These are phyloP conservation scores for Rhytidiadelphus loreus DNA, from an alignment of 225 moss, liverwort and hornwort species.

Conservation along the genomic window DNA sequence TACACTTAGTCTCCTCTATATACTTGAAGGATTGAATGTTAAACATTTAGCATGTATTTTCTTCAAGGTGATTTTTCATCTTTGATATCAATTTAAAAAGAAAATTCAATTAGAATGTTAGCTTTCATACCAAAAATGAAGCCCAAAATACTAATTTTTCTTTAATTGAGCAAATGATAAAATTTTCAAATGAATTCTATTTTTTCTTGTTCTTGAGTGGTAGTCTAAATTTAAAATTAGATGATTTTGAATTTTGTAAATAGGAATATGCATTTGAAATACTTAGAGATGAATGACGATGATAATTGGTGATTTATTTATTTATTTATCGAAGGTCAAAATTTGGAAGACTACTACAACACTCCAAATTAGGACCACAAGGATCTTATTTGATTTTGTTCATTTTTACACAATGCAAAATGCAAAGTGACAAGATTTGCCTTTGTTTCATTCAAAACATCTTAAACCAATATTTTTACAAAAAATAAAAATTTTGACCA, in stretches of 20 bases:
- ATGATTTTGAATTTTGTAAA: too few species aligned
- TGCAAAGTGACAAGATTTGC: neutral
- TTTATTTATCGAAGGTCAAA: too few species aligned
- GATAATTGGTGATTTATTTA: too few species aligned
- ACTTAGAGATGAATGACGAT: too few species aligned
- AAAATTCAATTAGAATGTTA: neutral
- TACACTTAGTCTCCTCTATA: rapidly evolving
- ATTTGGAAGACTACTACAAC: rapidly evolving
- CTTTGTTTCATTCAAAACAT: neutral
- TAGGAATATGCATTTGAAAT: too few species aligned
- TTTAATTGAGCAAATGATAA: neutral
- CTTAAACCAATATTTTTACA: neutral
- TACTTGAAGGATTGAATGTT: neutral
- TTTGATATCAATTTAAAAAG: neutral
- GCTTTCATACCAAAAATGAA: neutral
- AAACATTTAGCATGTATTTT: neutral
- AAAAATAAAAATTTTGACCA: neutral
- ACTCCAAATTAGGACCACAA: neutral
- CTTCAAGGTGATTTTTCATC: neutral
- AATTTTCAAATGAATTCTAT: neutral
- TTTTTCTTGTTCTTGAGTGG: neutral
- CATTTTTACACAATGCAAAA: neutral
- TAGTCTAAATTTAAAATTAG: neutral
- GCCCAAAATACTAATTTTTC: neutral
- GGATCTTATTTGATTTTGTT: neutral